Conservation (phyloP, 495 filamentous ascomycete species). For the Aspergillus saccharolyticus region DNA sequence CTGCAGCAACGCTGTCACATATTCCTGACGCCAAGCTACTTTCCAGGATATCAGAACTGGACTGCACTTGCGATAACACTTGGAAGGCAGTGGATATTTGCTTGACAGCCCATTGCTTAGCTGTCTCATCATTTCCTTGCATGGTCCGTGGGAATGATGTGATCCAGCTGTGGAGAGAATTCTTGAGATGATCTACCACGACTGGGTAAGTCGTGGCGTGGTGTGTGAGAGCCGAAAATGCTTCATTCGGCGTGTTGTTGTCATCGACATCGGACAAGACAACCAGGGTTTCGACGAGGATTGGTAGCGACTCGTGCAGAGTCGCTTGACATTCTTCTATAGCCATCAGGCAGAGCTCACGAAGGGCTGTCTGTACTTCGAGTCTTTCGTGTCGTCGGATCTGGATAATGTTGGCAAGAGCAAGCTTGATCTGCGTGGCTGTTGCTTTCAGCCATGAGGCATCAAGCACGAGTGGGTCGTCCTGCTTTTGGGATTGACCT, state of each 20-base stretch:
- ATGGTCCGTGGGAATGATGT: conserved; percentile 74
- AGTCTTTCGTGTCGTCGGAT: conserved; percentile 66
- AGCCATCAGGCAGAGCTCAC: conserved; percentile 64
- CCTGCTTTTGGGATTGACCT: conserved; percentile 25
- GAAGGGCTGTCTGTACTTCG: conserved; percentile 65
- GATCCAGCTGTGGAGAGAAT: conserved; percentile 74
- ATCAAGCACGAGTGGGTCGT: conserved; percentile 35
- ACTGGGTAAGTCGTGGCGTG: conserved; percentile 58
- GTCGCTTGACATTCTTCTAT: conserved; percentile 74
- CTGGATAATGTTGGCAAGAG: conserved; percentile 71
- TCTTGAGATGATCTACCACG: conserved; percentile 64
- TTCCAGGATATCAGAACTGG: conserved; percentile 67
- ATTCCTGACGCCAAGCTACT: conserved; percentile 55
- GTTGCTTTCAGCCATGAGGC: conserved; percentile 80
- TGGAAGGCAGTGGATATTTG: conserved; percentile 69
- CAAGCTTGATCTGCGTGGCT: conserved; percentile 75
- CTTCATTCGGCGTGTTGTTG: conserved; percentile 32
- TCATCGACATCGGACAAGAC: conserved; percentile 57
- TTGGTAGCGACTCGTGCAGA: conserved; percentile 59
- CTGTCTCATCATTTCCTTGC: conserved; percentile 74
- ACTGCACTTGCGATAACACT: conserved; percentile 58
- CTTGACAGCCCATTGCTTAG: conserved; percentile 65
- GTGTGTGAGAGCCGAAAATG: conserved; percentile 47
- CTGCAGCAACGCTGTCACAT: conserved; percentile 41
- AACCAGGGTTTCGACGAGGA: conserved; percentile 78